Evolutionary conservation across 202 grass and related monocot genomes (phyloP).

Genomic region (Eragrostis tef): DNA sequence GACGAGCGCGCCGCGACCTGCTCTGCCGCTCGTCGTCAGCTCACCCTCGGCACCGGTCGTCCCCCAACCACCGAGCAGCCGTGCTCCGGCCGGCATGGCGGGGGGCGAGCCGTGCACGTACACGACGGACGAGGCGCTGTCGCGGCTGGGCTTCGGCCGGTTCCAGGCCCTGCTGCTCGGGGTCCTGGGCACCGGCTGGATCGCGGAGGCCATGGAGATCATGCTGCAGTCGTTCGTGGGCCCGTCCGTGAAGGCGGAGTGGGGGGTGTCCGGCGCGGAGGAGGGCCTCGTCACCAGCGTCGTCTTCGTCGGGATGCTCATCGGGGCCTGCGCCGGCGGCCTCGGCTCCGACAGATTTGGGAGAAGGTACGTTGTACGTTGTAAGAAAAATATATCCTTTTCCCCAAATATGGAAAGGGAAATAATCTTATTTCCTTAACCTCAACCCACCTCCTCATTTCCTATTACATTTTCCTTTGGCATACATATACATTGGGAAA

Average conservation of each 20-base stretch:
- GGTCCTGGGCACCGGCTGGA: constrained; percentile 57
- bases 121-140: constrained; percentile 68
- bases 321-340: constrained; percentile 60
- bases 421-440: too few species aligned
- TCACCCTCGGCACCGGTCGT: too few species aligned
- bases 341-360: constrained; percentile 69
- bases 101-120: constrained; percentile 53
- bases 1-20: too few species aligned
- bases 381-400: too few species aligned
- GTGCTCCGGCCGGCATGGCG: constrained; percentile 37
- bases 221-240: constrained; percentile 80
- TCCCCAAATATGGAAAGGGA: too few species aligned
- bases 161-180: constrained; percentile 70
- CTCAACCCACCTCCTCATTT: too few species aligned
- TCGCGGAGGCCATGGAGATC: constrained; percentile 68
- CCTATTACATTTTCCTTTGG: too few species aligned
- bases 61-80: too few species aligned
- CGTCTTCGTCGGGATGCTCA: constrained; percentile 67
- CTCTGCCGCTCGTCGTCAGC: too few species aligned
- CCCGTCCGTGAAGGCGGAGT: constrained; percentile 57
- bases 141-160: constrained; percentile 63
- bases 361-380: constrained; percentile 47
- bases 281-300: constrained; percentile 67
- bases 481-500: too few species aligned
- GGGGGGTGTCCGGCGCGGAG: constrained; percentile 47